Evolutionary conservation across 768 basidiomycete genomes (phyloP).

Genomic region (Trametes gibbosa): DNA sequence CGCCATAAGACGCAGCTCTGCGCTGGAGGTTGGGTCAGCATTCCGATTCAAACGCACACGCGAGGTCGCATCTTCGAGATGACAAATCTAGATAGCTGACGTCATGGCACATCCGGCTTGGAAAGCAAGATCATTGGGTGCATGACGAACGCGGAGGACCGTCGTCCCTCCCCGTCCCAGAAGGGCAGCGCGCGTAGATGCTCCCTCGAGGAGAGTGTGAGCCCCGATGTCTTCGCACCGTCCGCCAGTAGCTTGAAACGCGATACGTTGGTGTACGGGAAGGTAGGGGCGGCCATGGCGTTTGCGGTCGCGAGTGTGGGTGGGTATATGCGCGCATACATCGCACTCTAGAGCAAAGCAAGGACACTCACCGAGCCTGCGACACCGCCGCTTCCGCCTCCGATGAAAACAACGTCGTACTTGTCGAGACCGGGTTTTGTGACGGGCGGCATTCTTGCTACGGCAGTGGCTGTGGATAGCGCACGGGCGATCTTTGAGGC

Average conservation of each 20-base stretch:
- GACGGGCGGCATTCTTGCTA: slow-evolving; percentile 68
- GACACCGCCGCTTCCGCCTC: slow-evolving; percentile 92
- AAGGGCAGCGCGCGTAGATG: too few species aligned
- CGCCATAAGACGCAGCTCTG: slow-evolving; percentile 88
- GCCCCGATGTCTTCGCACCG: too few species aligned
- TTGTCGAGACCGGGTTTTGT: slow-evolving; percentile 59
- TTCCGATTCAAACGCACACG: too few species aligned
- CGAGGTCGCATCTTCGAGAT: neutral
- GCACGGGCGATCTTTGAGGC: slow-evolving; percentile 10
- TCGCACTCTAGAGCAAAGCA: neutral
- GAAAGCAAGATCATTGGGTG: neutral
- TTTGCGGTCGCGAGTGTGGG: neutral
- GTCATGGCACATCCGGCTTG: neutral
- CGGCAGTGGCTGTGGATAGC: slow-evolving; percentile 19
- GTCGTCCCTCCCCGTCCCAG: too few species aligned
- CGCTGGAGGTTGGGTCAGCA: slow-evolving; percentile 50
- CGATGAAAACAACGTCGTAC: slow-evolving; percentile 87
- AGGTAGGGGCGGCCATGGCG: too few species aligned
- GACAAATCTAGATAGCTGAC: neutral
- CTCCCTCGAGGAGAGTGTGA: too few species aligned
- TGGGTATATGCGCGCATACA: neutral
- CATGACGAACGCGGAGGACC: neutral
- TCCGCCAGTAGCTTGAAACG: too few species aligned
- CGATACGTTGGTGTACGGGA: too few species aligned
- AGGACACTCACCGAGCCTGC: slow-evolving; percentile 68